Percentiles rank a stretch among this genome's conserved stretches.
Evolutionary conservation across 768 basidiomycete genomes (phyloP).

Genomic region (Hericium coralloides): DNA sequence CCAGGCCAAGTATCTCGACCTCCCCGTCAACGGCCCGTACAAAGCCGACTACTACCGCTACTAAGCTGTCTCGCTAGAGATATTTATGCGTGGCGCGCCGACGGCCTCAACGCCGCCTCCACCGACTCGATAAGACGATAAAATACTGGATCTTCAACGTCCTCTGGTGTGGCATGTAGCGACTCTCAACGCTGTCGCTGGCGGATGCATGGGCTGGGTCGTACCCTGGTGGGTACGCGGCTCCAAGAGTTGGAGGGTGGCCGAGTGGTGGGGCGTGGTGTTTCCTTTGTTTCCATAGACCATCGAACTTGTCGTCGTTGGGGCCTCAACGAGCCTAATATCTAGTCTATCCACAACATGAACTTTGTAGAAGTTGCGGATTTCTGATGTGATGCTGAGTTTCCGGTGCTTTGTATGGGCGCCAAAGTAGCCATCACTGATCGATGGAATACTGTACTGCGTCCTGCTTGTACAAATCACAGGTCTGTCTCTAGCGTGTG

Average conservation of each 20-base stretch:
- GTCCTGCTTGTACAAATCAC: no score
- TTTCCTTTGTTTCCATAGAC: neutral
- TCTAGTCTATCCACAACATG: neutral
- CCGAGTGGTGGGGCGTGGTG: constrained; percentile 5
- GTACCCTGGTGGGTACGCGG: neutral
- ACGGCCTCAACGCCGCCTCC: constrained; percentile 70
- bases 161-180: constrained; percentile 41
- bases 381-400: neutral
- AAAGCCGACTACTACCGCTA: constrained; percentile 66
- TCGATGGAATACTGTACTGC: no score
- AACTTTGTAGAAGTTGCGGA: neutral
- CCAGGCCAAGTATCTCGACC: constrained; percentile 88
- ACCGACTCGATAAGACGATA: neutral
- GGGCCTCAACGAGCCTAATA: constrained; percentile 51
- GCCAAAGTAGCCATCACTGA: no score
- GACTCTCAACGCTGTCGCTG: constrained; percentile 36
- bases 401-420: neutral
- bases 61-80: constrained; percentile 23
- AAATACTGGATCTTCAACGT: constrained; percentile 44
- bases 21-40: constrained; percentile 77
- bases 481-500: no score
- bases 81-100: constrained; percentile 15
- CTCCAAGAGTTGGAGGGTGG: constrained; percentile 3
- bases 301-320: constrained; percentile 10
- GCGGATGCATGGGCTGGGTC: constrained; percentile 2